These are phyloP conservation scores for Prunus fruticosa DNA, from an alignment of 306 rosid species.

Conservation along the genomic window DNA sequence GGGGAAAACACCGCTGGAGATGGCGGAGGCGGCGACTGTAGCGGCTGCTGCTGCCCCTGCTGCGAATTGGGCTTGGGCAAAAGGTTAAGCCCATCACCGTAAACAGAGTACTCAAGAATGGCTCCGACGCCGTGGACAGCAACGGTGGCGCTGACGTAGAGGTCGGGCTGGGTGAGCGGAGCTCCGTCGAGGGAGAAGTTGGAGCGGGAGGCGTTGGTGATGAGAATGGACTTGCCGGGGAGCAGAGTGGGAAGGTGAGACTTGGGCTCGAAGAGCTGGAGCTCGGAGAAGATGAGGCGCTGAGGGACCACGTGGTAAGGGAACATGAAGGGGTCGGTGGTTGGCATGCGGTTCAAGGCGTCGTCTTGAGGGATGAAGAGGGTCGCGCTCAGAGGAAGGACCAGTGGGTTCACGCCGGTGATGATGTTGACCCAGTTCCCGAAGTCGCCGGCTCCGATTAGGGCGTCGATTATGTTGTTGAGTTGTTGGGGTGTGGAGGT, in stretches of 20 bases:
- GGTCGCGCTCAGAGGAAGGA: conserved; percentile 48
- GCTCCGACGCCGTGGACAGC: conserved; percentile 48
- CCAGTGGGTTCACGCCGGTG: conserved; percentile 21
- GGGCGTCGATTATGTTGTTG: conserved; percentile 63
- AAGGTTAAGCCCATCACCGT: conserved; percentile 22
- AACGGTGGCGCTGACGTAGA: conserved; percentile 38
- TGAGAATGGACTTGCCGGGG: conserved; percentile 40
- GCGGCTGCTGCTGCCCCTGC: not conserved
- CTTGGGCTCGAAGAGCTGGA: conserved; percentile 42
- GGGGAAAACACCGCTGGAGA: not conserved
- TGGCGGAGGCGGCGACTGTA: not conserved
- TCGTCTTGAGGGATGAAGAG: conserved; percentile 56
- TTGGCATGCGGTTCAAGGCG: not conserved
- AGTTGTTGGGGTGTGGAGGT: conserved; percentile 28
- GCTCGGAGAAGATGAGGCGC: conserved; percentile 64
- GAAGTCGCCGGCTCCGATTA: conserved; percentile 62
- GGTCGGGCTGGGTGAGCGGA: conserved; percentile 45
- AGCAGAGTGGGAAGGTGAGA: conserved; percentile 74
- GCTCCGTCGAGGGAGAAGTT: conserved; percentile 55
- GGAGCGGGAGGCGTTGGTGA: conserved; percentile 42
- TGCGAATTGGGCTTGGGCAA: conserved; percentile 4
- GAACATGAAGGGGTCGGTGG: conserved; percentile 42
- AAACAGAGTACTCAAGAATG: conserved; percentile 49
- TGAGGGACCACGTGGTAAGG: conserved; percentile 76
- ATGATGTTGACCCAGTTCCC: conserved; percentile 44